A percentile compares a stretch with the other conserved stretches of the same genome.
phyloP scores from a whole-genome alignment of 2,329 filamentous ascomycete genomes.

The Penicillium sclerotiorum region DNA sequence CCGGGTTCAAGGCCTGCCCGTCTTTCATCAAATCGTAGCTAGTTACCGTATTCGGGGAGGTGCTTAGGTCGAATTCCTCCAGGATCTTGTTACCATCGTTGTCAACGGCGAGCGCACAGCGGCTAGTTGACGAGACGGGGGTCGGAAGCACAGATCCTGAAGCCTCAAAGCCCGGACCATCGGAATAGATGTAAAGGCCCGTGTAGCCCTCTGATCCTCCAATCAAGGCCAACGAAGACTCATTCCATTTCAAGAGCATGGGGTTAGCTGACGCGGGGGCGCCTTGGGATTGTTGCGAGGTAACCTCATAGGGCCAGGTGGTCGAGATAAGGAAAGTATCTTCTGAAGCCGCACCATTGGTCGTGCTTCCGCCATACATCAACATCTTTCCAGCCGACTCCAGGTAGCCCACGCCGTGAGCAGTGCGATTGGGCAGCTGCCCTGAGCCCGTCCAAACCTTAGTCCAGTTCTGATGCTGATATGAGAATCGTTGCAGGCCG shows the following conservation, averaged over 20 bases:
- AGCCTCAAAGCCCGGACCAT: constrained; percentile 62
- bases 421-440: constrained; percentile 69
- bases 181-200: constrained; percentile 72
- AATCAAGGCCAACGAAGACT: constrained; percentile 70
- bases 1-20: constrained; percentile 55
- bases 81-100: constrained; percentile 77
- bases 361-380: constrained; percentile 71
- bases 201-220: constrained; percentile 70
- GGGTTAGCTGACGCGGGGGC: constrained; percentile 69
- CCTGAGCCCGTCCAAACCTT: constrained; percentile 45
- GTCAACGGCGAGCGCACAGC: constrained; percentile 68
- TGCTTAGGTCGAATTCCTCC: constrained; percentile 74
- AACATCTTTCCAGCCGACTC: constrained; percentile 70
- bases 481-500: constrained; percentile 73
- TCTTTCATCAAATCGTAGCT: constrained; percentile 68
- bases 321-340: constrained; percentile 76
- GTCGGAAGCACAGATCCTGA: constrained; percentile 66
- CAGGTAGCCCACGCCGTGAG: constrained; percentile 77
- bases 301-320: constrained; percentile 64
- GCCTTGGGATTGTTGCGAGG: constrained; percentile 57
- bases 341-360: constrained; percentile 60
- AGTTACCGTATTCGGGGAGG: constrained; percentile 73
- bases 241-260: constrained; percentile 73
- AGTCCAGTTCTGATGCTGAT: constrained; percentile 61
- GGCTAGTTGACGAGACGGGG: constrained; percentile 60